A percentile compares a stretch with the other conserved stretches of the same genome.
These are phyloP conservation scores for Cantharellus cinnabarinus DNA, from an alignment of 768 basidiomycete species.

Conservation along the genomic window DNA sequence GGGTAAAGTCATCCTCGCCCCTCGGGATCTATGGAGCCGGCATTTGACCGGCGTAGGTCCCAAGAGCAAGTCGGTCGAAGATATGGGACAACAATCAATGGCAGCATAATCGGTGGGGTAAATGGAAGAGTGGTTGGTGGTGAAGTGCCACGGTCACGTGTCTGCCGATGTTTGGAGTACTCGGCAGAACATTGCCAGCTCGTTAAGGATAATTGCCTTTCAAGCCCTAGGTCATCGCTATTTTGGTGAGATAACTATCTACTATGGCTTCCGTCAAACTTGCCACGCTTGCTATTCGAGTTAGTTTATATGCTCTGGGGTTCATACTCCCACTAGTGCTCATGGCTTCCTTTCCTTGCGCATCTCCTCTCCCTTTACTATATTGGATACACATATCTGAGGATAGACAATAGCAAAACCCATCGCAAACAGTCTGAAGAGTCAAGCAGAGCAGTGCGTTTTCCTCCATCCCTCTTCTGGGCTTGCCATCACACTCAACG, in stretches of 20 bases:
- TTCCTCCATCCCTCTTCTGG: background rate
- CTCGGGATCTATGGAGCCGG: too few relatives aligned
- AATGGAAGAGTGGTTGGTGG: too few relatives aligned
- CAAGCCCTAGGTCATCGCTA: too few relatives aligned
- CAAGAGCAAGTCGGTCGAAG: too few relatives aligned
- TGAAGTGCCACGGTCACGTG: too few relatives aligned
- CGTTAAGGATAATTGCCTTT: too few relatives aligned
- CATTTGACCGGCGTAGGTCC: too few relatives aligned
- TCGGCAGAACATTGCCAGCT: too few relatives aligned
- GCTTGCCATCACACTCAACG: background rate
- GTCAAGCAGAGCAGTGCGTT: constrained; percentile 50
- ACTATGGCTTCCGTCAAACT: constrained; percentile 56
- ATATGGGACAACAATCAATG: too few relatives aligned
- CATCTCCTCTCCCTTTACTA: background rate
- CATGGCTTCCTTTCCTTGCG: background rate
- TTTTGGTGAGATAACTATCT: background rate
- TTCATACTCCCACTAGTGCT: background rate
- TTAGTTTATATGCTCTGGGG: constrained; percentile 19
- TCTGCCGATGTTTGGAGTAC: too few relatives aligned
- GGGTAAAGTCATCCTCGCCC: too few relatives aligned
- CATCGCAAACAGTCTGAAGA: constrained; percentile 45
- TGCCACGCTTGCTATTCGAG: constrained; percentile 52
- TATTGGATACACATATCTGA: background rate
- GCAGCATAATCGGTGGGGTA: too few relatives aligned
- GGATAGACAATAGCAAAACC: constrained; percentile 66